These are phyloP conservation scores for Bipolaris sorokiniana DNA, from an alignment of 2,329 filamentous ascomycete species.

Conservation along the genomic window DNA sequence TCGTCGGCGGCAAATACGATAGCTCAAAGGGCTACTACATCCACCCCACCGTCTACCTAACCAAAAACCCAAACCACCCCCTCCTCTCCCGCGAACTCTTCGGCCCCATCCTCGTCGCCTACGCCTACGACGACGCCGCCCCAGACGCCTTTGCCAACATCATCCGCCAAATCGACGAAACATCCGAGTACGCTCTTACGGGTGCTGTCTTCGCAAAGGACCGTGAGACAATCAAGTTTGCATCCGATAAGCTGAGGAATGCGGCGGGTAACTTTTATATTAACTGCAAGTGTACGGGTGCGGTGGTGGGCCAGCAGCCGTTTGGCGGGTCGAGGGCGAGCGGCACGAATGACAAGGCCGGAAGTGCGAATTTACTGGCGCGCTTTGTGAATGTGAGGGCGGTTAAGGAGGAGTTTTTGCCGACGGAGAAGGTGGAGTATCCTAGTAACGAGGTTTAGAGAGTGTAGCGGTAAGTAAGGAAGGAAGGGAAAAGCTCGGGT, in stretches of 20 bases:
- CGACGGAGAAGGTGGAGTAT: slow-evolving; percentile 57
- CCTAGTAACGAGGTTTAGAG: slow-evolving; percentile 58
- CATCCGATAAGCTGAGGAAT: slow-evolving; percentile 74
- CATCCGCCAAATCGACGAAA: slow-evolving; percentile 70
- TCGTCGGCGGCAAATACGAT: slow-evolving; percentile 79
- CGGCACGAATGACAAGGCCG: slow-evolving; percentile 65
- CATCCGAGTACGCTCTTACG: slow-evolving; percentile 78
- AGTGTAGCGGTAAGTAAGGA: not conserved
- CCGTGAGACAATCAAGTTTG: slow-evolving; percentile 67
- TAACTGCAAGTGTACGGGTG: slow-evolving; percentile 74
- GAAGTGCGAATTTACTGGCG: slow-evolving; percentile 58
- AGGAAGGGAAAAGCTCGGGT: too few relatives aligned
- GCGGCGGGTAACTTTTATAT: slow-evolving; percentile 84
- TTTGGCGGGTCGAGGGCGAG: slow-evolving; percentile 62
- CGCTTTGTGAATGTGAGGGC: slow-evolving; percentile 63
- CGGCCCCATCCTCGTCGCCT: slow-evolving; percentile 74
- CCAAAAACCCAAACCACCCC: slow-evolving; percentile 73
- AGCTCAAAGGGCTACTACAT: slow-evolving; percentile 81
- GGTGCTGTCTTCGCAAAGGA: slow-evolving; percentile 77
- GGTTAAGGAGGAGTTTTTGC: slow-evolving; percentile 63
- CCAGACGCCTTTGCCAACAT: slow-evolving; percentile 64
- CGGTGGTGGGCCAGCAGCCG: slow-evolving; percentile 58
- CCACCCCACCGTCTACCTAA: slow-evolving; percentile 80
- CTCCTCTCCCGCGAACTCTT: slow-evolving; percentile 82
- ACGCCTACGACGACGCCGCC: slow-evolving; percentile 76